Conservation (phyloP, 805 yeast genomes). For the Sugiyamaella qingdaonensis region DNA sequence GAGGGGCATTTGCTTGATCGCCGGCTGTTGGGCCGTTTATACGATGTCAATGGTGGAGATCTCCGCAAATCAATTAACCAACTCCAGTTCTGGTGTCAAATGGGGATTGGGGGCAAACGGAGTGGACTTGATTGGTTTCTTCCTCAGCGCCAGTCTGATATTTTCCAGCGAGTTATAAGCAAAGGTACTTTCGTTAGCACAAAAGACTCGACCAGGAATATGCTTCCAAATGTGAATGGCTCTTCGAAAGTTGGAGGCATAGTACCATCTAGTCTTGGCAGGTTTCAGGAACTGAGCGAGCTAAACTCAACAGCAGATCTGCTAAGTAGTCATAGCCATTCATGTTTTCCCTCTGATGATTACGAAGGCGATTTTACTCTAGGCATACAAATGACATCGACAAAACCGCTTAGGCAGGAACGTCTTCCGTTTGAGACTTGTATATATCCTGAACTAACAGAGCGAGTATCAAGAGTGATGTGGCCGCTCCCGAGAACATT, state of each 20-base stretch:
- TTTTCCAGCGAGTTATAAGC: conserved; percentile 23
- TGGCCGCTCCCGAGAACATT: not conserved
- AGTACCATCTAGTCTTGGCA: not conserved
- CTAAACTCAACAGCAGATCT: not conserved
- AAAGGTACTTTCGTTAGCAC: conserved; percentile 14
- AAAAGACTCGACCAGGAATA: not conserved
- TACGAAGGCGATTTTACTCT: not conserved
- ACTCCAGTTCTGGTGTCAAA: conserved; percentile 35
- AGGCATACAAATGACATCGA: conserved; percentile 6
- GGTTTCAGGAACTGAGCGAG: not conserved
- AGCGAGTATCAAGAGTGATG: not conserved
- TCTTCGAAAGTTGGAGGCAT: not conserved
- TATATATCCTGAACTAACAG: not conserved
- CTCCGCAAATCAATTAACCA: conserved; percentile 27
- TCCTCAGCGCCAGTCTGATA: conserved; percentile 9
- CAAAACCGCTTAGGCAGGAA: conserved; percentile 2
- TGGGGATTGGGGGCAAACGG: conserved; percentile 31
- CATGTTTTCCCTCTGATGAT: not conserved
- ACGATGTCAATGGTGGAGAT: conserved; percentile 24
- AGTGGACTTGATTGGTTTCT: conserved; percentile 33
- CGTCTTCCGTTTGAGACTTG: conserved; percentile 14
- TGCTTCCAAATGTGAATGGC: not conserved
- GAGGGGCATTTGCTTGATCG: conserved; percentile 34
- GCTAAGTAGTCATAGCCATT: not conserved
- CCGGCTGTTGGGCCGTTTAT: conserved; percentile 19